phyloP scores from a whole-genome alignment of 2,329 filamentous ascomycete genomes.

The Emergomyces pasteurianus region DNA sequence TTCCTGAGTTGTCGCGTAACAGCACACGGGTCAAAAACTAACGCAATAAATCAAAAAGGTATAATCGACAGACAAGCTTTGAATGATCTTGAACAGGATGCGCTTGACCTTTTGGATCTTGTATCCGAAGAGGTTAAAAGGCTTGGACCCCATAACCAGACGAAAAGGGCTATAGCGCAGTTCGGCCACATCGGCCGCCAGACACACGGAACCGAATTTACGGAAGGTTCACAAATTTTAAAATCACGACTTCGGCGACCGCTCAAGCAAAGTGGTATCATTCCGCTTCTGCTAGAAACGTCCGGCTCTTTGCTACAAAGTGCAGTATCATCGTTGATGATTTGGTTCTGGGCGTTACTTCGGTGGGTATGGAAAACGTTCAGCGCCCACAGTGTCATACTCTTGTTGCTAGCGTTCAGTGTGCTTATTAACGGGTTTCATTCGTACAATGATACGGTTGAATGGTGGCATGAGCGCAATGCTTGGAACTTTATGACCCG shows the following conservation, averaged over 20 bases:
- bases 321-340: constrained; percentile 61
- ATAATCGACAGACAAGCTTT: constrained; percentile 56
- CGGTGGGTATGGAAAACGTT: constrained; percentile 55
- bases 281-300: constrained; percentile 60
- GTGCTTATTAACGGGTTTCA: constrained; percentile 61
- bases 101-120: constrained; percentile 39
- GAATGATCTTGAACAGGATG: constrained; percentile 48
- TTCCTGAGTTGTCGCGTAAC: not conserved
- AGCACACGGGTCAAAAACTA: not conserved
- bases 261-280: constrained; percentile 49
- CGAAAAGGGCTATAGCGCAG: constrained; percentile 37
- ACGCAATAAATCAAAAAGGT: constrained; percentile 14
- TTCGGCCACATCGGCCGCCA: constrained; percentile 38
- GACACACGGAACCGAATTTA: constrained; percentile 29
- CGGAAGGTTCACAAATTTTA: constrained; percentile 20
- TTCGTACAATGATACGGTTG: constrained; percentile 57
- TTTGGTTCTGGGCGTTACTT: constrained; percentile 59
- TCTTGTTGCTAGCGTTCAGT: constrained; percentile 58
- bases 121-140: constrained; percentile 37
- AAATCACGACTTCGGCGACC: constrained; percentile 39
- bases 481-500: constrained; percentile 70
- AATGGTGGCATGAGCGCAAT: constrained; percentile 77
- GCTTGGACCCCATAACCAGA: constrained; percentile 35
- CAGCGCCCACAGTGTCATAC: constrained; percentile 61
- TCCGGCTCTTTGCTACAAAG: constrained; percentile 63